Evolutionary conservation across 2,329 filamentous ascomycete genomes (phyloP).

Genomic region (Verticillium nonalfalfae): DNA sequence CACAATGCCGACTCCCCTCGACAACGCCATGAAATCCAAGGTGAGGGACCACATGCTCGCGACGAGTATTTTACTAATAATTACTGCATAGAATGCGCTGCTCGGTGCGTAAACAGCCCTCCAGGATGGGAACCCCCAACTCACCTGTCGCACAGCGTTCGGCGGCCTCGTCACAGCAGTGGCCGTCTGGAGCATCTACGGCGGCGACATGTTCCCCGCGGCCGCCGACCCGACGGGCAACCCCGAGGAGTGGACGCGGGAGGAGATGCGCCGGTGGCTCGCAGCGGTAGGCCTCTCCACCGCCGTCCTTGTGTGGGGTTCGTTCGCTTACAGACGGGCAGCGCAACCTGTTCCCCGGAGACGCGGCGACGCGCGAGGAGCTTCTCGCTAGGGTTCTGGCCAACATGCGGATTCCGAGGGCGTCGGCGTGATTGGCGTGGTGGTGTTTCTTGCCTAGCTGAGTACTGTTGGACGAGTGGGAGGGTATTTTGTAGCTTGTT

Average conservation of each 20-base stretch:
- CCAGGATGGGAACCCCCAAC: conserved; percentile 12
- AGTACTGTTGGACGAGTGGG: no score
- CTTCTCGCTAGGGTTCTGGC: conserved; percentile 38
- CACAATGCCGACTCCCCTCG: conserved; percentile 61
- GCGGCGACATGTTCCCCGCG: conserved; percentile 74
- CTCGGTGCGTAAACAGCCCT: conserved; percentile 2
- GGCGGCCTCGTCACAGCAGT: conserved; percentile 75
- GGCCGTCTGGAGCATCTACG: conserved; percentile 80
- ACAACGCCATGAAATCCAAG: conserved; percentile 64
- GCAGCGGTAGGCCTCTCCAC: conserved; percentile 54
- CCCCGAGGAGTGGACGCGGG: conserved; percentile 64
- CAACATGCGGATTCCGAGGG: conserved; percentile 37
- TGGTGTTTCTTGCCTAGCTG: background rate
- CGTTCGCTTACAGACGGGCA: conserved; percentile 17
- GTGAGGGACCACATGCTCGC: conserved; percentile 32
- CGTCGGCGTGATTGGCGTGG: background rate
- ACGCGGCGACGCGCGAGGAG: conserved; percentile 35
- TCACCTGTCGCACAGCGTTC: conserved; percentile 53
- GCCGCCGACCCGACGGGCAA: conserved; percentile 72
- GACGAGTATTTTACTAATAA: conserved; percentile 2
- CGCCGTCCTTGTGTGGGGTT: background rate
- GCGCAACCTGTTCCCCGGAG: conserved; percentile 40
- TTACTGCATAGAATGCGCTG: conserved; percentile 6
- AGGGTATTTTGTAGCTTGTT: no score
- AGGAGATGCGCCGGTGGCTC: conserved; percentile 78